phyloP scores from a whole-genome alignment of 1,284 basidiomycete genomes.

The Athelia psychrophila region DNA sequence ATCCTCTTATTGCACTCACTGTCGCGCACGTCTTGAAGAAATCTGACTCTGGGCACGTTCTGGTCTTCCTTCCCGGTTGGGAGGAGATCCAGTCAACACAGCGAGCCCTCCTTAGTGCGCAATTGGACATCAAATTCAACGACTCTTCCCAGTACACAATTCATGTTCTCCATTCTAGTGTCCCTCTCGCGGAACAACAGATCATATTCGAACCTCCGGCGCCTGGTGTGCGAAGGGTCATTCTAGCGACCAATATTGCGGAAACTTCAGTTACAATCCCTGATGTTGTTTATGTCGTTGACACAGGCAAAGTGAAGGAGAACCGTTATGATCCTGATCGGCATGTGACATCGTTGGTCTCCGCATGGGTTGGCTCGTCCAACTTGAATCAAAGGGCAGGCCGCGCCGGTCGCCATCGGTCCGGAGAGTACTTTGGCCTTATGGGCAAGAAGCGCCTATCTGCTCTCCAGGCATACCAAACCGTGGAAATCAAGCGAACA shows the following conservation, averaged over 20 bases:
- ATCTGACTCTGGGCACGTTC: constrained; percentile 84
- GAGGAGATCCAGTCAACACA: constrained; percentile 90
- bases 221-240: constrained; percentile 79
- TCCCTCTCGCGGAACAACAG: constrained; percentile 90
- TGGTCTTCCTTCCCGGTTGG: constrained; percentile 92
- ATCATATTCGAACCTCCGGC: constrained; percentile 85
- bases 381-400: constrained; percentile 94
- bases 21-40: constrained; percentile 77
- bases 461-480: constrained; percentile 78
- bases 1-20: constrained; percentile 79
- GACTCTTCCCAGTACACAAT: constrained; percentile 65
- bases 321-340: constrained; percentile 90
- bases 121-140: constrained; percentile 62
- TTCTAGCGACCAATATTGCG: constrained; percentile 94
- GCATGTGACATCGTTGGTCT: constrained; percentile 85
- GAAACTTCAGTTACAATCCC: constrained; percentile 97
- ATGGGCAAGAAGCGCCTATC: constrained; percentile 66
- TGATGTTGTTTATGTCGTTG: constrained; percentile 94
- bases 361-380: constrained; percentile 91
- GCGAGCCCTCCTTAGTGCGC: constrained; percentile 55
- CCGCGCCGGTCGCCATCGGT: constrained; percentile 89
- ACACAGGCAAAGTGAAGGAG: constrained; percentile 89
- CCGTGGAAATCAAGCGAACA: constrained; percentile 96
- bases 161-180: constrained; percentile 90
- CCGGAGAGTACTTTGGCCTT: constrained; percentile 91